phyloP scores from a whole-genome alignment of 164 flowering plant species.

The Chimonanthus praecox region DNA sequence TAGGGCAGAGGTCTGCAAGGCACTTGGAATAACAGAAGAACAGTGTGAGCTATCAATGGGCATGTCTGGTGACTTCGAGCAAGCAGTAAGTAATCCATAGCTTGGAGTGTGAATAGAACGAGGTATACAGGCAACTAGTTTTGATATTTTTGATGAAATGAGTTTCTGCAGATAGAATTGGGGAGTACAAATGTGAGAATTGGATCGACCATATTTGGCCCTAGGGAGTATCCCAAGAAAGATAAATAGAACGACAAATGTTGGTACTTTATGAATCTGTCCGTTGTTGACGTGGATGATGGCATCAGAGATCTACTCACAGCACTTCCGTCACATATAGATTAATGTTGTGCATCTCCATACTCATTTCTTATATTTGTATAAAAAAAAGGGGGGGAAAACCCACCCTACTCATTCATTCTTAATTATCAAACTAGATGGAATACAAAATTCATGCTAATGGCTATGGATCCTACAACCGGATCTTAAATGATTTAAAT shows the following conservation, averaged over 20 bases:
- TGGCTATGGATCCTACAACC: neutral
- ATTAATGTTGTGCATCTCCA: neutral
- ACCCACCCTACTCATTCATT: neutral
- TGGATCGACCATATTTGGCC: conserved; percentile 22
- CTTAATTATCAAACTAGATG: neutral
- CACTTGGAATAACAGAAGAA: conserved; percentile 63
- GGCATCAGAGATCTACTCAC: neutral
- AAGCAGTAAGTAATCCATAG: conserved; percentile 49
- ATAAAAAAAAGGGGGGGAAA: neutral
- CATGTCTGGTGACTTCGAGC: conserved; percentile 96
- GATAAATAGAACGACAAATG: neutral
- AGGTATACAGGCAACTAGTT: neutral
- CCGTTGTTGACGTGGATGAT: neutral
- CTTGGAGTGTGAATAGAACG: neutral
- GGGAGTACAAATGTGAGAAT: conserved; percentile 21
- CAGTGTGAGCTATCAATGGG: conserved; percentile 97
- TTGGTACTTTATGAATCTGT: neutral
- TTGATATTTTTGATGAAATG: neutral
- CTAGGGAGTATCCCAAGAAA: conserved; percentile 20
- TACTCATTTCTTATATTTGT: neutral
- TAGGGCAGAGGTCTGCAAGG: conserved; percentile 75
- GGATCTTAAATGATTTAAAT: no score
- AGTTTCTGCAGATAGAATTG: conserved; percentile 15
- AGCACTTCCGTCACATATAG: neutral
- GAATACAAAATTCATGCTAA: neutral